phyloP scores from a whole-genome alignment of 169 alveolate genomes.

The Cryptosporidium bovis region DNA sequence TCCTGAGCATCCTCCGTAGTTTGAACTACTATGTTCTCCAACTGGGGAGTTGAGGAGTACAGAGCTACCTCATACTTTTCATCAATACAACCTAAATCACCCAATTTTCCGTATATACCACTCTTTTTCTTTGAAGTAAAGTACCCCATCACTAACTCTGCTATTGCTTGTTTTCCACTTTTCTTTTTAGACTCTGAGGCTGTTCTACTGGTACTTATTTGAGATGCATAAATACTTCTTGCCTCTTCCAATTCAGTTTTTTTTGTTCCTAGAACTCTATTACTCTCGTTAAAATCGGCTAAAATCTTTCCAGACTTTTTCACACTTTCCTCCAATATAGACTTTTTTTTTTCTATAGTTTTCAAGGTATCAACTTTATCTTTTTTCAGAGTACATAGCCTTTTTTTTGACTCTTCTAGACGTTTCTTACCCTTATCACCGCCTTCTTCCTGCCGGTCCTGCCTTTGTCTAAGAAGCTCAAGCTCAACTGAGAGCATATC shows the following conservation, averaged over 20 bases:
- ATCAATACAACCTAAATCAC: conserved; percentile 92
- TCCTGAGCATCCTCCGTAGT: conserved; percentile 90
- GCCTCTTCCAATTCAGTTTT: conserved; percentile 59
- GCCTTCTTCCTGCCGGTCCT: conserved; percentile 77
- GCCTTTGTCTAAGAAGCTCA: conserved; percentile 78
- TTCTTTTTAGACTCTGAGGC: conserved; percentile 9
- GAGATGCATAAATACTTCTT: conserved; percentile 6
- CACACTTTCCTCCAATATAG: conserved; percentile 80
- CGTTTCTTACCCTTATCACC: conserved; percentile 76
- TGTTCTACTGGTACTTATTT: conserved; percentile 12
- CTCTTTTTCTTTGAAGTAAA: conserved; percentile 43
- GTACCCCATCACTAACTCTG: conserved; percentile 25
- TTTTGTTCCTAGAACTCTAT: conserved; percentile 4
- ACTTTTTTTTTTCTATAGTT: conserved; percentile 79
- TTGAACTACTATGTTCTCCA: conserved; percentile 92
- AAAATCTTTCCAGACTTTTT: conserved; percentile 75
- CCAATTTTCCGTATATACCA: conserved; percentile 92
- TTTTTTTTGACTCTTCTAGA: conserved; percentile 76
- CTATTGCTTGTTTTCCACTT: not conserved
- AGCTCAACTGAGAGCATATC: conserved; percentile 57
- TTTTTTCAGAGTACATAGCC: conserved; percentile 78
- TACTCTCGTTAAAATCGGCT: conserved; percentile 48
- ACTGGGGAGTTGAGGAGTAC: conserved; percentile 84
- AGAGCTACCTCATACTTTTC: conserved; percentile 90
- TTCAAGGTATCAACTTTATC: conserved; percentile 80